These are phyloP conservation scores for Teratosphaeria destructans DNA, from an alignment of 2,329 filamentous ascomycete species.

Conservation along the genomic window DNA sequence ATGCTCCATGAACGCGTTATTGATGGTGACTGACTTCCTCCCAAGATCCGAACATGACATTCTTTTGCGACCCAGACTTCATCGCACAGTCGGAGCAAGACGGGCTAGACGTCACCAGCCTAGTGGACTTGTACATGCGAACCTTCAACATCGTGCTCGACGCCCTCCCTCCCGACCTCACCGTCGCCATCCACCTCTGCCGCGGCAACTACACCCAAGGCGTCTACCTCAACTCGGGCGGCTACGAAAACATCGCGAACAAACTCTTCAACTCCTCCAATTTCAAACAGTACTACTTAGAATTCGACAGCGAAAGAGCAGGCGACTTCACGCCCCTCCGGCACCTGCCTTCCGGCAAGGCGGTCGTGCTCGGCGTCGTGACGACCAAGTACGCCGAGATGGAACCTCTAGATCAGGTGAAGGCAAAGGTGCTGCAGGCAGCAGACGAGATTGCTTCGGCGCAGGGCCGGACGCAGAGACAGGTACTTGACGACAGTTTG, in stretches of 20 bases:
- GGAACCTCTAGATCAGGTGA: constrained; percentile 15
- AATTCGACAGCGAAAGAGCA: constrained; percentile 22
- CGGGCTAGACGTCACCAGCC: constrained; percentile 11
- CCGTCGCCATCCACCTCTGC: constrained; percentile 19
- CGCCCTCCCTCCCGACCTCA: constrained; percentile 9
- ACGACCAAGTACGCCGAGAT: constrained; percentile 23
- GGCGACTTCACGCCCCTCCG: constrained; percentile 23
- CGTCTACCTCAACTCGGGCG: constrained; percentile 12
- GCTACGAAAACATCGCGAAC: constrained; percentile 20
- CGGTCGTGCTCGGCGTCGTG: constrained; percentile 23
- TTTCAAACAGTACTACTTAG: constrained; percentile 22
- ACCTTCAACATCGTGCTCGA: constrained; percentile 13
- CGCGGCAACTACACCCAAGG: constrained; percentile 16
- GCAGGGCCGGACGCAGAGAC: constrained; percentile 13
- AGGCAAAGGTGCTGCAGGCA: constrained; percentile 15
- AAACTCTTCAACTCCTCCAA: constrained; percentile 17
- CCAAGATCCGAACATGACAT: constrained; percentile 16
- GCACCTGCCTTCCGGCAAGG: constrained; percentile 21
- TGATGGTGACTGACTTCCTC: not conserved
- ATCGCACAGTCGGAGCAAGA: constrained; percentile 11
- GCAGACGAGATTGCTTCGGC: constrained; percentile 20
- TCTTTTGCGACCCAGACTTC: constrained; percentile 18
- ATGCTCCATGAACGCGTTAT: not conserved
- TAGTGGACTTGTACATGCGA: constrained; percentile 16
- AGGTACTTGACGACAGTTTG: constrained; percentile 17